phyloP scores from a whole-genome alignment of 2,329 filamentous ascomycete species.

The Cercospora sp. region DNA sequence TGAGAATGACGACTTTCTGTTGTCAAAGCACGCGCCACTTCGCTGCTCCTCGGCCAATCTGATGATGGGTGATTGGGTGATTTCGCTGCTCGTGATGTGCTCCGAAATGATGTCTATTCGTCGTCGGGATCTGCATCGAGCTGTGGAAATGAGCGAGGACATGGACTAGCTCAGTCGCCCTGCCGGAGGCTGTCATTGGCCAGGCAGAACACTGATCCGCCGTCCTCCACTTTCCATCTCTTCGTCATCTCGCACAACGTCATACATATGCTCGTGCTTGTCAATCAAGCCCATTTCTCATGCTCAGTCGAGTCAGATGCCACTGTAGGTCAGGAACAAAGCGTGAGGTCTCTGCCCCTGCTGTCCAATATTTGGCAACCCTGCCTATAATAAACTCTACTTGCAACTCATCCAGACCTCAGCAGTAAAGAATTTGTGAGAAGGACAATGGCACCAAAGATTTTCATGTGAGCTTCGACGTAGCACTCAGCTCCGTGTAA shows the following conservation, averaged over 20 bases:
- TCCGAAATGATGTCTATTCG: conserved; percentile 1
- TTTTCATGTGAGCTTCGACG: conserved; percentile 34
- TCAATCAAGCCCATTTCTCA: conserved; percentile 6
- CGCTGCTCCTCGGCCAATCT: background rate
- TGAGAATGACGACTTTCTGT: conserved; percentile 2
- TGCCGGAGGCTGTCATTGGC: background rate
- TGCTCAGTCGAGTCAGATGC: conserved; percentile 5
- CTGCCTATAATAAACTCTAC: conserved; percentile 17
- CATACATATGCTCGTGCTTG: conserved; percentile 3
- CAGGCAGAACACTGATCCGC: conserved; percentile 5
- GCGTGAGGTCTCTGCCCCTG: background rate
- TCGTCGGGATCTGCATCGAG: background rate
- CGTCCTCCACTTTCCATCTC: conserved; percentile 1
- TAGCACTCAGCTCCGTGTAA: background rate
- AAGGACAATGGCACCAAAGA: conserved; percentile 30
- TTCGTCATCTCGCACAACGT: conserved; percentile 2
- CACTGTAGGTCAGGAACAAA: background rate
- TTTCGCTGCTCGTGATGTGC: background rate
- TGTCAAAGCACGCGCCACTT: background rate
- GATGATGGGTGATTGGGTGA: background rate
- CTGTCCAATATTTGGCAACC: conserved; percentile 2
- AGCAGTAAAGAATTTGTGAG: background rate
- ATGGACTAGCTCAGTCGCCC: background rate
- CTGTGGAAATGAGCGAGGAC: background rate
- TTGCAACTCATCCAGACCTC: conserved; percentile 9